Evolutionary conservation across 2,329 filamentous ascomycete species (phyloP).

Genomic region (Seiridium cupressi): DNA sequence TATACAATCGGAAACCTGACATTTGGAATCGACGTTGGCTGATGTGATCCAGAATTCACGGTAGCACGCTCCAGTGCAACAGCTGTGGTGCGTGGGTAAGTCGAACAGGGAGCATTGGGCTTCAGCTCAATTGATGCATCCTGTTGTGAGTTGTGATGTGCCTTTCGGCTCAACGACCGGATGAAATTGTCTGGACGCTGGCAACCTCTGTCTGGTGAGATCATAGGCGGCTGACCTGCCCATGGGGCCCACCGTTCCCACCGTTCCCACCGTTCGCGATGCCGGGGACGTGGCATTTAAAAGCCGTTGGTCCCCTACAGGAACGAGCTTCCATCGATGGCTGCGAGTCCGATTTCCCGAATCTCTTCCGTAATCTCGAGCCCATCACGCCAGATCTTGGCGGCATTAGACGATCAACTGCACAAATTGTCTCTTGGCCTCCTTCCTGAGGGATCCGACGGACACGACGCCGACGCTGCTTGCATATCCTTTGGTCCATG

Average conservation of each 20-base stretch:
- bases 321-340: not conserved
- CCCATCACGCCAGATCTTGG: not conserved
- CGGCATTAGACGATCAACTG: not conserved
- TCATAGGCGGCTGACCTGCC: not conserved
- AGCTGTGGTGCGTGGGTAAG: too few relatives aligned
- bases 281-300: conserved; percentile 7
- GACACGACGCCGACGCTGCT: too few relatives aligned
- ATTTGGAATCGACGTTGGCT: too few relatives aligned
- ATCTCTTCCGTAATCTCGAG: not conserved
- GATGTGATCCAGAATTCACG: too few relatives aligned
- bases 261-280: not conserved
- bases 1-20: too few relatives aligned
- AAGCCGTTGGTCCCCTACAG: not conserved
- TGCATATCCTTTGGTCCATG: too few relatives aligned
- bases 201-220: conserved; percentile 8
- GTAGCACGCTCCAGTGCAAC: too few relatives aligned
- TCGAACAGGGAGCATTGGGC: too few relatives aligned
- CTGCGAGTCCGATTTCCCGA: not conserved
- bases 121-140: too few relatives aligned
- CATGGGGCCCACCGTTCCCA: not conserved
- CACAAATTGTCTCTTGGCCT: too few relatives aligned
- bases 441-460: too few relatives aligned
- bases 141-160: too few relatives aligned
- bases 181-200: not conserved
- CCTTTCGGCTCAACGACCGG: not conserved